Conservation (phyloP, 352 stramenopile genomes). For the Globisporangium rhizosaccharum region DNA sequence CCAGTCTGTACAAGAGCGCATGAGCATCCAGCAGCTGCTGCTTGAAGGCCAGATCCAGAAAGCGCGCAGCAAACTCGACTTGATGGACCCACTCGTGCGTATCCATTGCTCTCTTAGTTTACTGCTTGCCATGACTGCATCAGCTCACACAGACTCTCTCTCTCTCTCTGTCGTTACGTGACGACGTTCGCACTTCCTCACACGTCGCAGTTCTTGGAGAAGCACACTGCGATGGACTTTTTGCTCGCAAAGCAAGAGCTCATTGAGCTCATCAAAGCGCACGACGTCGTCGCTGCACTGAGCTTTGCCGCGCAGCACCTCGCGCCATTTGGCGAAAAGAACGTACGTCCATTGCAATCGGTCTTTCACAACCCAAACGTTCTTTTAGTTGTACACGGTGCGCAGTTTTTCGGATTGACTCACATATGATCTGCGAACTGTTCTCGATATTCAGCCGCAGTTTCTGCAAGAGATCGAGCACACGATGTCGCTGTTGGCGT, state of each 20-base stretch:
- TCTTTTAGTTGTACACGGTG: too few relatives aligned
- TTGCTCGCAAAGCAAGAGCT: slow-evolving; percentile 77
- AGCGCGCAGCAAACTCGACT: slow-evolving; percentile 44
- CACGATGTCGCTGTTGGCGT: slow-evolving; percentile 73
- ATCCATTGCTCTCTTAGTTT: not conserved
- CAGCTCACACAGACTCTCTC: too few relatives aligned
- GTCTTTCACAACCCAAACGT: not conserved
- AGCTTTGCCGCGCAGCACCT: slow-evolving; percentile 69
- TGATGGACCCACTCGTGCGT: slow-evolving; percentile 42
- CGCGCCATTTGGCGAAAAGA: slow-evolving; percentile 68
- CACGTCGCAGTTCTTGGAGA: slow-evolving; percentile 45
- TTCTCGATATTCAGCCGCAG: slow-evolving; percentile 28
- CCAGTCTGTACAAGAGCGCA: slow-evolving; percentile 66
- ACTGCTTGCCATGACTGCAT: not conserved
- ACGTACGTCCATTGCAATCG: slow-evolving; percentile 20
- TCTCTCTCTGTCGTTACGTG: not conserved
- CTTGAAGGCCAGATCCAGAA: slow-evolving; percentile 56
- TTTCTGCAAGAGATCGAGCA: slow-evolving; percentile 75
- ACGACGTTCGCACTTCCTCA: not conserved
- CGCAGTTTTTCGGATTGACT: too few relatives aligned
- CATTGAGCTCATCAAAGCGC: slow-evolving; percentile 71
- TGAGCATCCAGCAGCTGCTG: slow-evolving; percentile 64
- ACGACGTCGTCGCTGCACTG: slow-evolving; percentile 57
- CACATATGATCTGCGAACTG: too few relatives aligned
- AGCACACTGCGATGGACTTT: slow-evolving; percentile 61